Conservation (phyloP, 768 basidiomycete genomes). For the Termitomyces sp. region DNA sequence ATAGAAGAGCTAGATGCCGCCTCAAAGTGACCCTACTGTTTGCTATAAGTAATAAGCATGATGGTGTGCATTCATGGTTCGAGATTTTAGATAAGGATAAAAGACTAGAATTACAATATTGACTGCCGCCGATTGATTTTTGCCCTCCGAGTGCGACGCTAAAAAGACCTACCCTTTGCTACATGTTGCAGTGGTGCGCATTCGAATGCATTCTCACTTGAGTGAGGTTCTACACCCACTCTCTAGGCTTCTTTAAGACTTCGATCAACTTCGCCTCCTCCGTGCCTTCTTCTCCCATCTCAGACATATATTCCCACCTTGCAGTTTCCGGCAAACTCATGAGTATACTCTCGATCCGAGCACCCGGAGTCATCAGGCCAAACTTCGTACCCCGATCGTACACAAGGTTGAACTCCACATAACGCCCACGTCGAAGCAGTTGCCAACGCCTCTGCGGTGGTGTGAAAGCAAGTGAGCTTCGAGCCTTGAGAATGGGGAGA, state of each 20-base stretch:
- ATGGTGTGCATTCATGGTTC: not conserved
- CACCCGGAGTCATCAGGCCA: slow-evolving; percentile 77
- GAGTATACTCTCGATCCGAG: slow-evolving; percentile 83
- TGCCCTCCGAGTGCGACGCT: not conserved
- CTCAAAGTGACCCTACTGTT: not conserved
- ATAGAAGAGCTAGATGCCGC: not conserved
- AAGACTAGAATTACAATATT: too few relatives aligned
- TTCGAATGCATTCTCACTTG: not conserved
- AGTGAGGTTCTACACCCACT: slow-evolving; percentile 43
- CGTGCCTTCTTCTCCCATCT: slow-evolving; percentile 59
- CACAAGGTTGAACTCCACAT: slow-evolving; percentile 93
- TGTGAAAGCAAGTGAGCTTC: slow-evolving; percentile 49
- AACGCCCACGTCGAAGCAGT: slow-evolving; percentile 81
- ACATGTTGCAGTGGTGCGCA: too few relatives aligned
- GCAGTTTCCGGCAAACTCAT: slow-evolving; percentile 88
- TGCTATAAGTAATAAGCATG: too few relatives aligned
- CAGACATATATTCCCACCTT: slow-evolving; percentile 86
- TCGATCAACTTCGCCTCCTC: slow-evolving; percentile 61
- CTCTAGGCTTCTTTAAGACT: slow-evolving; percentile 54
- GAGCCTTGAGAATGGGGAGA: slow-evolving; percentile 70
- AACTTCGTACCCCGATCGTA: slow-evolving; percentile 88
- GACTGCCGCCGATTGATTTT: not conserved
- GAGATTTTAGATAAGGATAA: slow-evolving; percentile 2
- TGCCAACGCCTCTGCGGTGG: slow-evolving; percentile 86
- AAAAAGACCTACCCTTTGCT: not conserved